Percentiles rank a stretch among this genome's conserved stretches.
phyloP scores from a whole-genome alignment of 106 monocot species.

The Cymbidium sinense region DNA sequence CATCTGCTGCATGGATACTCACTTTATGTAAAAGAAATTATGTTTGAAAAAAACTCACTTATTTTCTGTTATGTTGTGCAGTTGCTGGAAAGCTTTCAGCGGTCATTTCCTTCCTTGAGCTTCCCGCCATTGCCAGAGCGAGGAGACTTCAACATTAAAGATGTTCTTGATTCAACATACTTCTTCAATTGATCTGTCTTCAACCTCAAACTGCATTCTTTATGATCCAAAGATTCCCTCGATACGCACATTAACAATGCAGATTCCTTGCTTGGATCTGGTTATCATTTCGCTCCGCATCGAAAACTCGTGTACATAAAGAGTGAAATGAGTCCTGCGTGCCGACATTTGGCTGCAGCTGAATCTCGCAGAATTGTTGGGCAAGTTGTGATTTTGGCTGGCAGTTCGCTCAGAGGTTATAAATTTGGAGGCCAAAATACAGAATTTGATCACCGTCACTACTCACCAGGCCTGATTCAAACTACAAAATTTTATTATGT shows the following conservation, averaged over 20 bases:
- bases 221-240: not conserved
- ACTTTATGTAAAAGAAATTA: not conserved
- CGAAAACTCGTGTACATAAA: too few species aligned
- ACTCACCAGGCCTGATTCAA: too few species aligned
- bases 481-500: too few species aligned
- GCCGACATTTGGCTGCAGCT: too few species aligned
- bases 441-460: too few species aligned
- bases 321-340: too few species aligned
- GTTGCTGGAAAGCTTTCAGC: slow-evolving; percentile 61
- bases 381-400: too few species aligned
- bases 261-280: not conserved
- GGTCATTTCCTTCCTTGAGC: slow-evolving; percentile 52
- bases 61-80: slow-evolving; percentile 21
- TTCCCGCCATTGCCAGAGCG: slow-evolving; percentile 81
- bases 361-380: too few species aligned
- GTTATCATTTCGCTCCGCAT: not conserved
- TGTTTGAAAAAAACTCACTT: not conserved
- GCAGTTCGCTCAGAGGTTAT: too few species aligned
- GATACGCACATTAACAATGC: not conserved
- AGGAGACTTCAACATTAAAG: slow-evolving; percentile 64
- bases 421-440: too few species aligned
- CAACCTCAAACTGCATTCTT: not conserved
- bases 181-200: slow-evolving; percentile 68
- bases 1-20: too few species aligned
- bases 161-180: slow-evolving; percentile 68